Evolutionary conservation across 495 filamentous ascomycete species (phyloP).

Genomic region (Chaetomium cochliodes): DNA sequence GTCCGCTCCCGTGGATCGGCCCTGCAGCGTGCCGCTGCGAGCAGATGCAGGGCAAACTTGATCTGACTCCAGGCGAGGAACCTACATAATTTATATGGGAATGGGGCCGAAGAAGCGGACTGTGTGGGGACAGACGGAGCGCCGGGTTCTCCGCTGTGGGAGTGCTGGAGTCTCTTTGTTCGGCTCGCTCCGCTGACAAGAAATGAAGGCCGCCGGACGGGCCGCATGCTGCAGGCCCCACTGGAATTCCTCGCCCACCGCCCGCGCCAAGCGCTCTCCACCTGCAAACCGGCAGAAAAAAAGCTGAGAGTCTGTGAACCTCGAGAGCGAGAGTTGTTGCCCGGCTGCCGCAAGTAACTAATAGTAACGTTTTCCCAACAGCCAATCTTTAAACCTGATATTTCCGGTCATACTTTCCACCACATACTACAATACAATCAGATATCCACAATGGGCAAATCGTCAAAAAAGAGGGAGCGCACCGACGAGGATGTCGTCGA

Average conservation of each 20-base stretch:
- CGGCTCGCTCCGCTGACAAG: constrained; percentile 15
- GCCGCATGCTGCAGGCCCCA: constrained; percentile 23
- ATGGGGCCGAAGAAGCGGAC: background rate
- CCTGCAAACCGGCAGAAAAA: constrained; percentile 22
- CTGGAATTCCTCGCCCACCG: background rate
- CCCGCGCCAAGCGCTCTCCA: constrained; percentile 12
- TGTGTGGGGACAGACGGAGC: background rate
- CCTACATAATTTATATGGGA: too few species aligned
- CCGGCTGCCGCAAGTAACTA: background rate
- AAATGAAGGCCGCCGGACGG: constrained; percentile 20
- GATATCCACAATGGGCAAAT: constrained; percentile 29
- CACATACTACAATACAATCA: background rate
- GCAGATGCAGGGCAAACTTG: background rate
- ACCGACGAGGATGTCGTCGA: constrained; percentile 35
- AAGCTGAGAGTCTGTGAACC: background rate
- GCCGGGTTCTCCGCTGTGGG: background rate
- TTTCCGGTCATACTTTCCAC: background rate
- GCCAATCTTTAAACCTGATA: background rate
- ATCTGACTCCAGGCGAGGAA: background rate
- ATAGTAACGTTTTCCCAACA: background rate
- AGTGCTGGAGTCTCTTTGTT: background rate
- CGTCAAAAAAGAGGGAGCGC: constrained; percentile 38
- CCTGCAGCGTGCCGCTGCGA: background rate
- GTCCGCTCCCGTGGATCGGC: background rate
- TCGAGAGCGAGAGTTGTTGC: background rate